phyloP scores from a whole-genome alignment of 192 early-diverging fungal genomes.

The Backusella morwellensis region DNA sequence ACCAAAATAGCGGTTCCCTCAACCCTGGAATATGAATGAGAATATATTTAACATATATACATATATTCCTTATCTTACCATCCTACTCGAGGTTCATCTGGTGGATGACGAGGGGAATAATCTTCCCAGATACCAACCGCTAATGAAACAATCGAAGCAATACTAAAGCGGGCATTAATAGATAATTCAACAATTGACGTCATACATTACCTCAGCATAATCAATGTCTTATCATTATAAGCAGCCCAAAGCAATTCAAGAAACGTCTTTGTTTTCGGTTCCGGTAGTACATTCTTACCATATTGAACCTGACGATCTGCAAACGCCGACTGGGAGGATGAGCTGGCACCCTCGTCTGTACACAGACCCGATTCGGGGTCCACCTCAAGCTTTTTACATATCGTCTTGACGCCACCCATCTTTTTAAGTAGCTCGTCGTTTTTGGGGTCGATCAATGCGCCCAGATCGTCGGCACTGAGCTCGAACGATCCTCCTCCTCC shows the following conservation, averaged over 20 bases:
- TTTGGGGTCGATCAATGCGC: constrained; percentile 66
- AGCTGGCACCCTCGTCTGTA: constrained; percentile 38
- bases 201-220: constrained; percentile 26
- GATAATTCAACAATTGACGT: neutral
- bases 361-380: constrained; percentile 59
- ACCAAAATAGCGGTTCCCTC: constrained; percentile 79
- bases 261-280: constrained; percentile 51
- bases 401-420: constrained; percentile 55
- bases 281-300: constrained; percentile 55
- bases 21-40: constrained; percentile 17
- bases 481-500: neutral
- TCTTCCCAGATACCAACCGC: constrained; percentile 88
- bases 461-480: constrained; percentile 26
- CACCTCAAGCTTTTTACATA: constrained; percentile 59
- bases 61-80: constrained; percentile 48
- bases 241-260: constrained; percentile 53
- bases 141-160: constrained; percentile 83
- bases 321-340: constrained; percentile 32
- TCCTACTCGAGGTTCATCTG: constrained; percentile 73
- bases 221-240: constrained; percentile 69
- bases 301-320: constrained; percentile 38
- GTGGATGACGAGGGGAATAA: constrained; percentile 55
- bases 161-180: constrained; percentile 14
- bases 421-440: constrained; percentile 52
- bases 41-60: too few relatives aligned